Percentiles rank a stretch among this genome's conserved stretches.
phyloP scores from a whole-genome alignment of 129 eudicot genomes.

The Kitagawia praeruptora region DNA sequence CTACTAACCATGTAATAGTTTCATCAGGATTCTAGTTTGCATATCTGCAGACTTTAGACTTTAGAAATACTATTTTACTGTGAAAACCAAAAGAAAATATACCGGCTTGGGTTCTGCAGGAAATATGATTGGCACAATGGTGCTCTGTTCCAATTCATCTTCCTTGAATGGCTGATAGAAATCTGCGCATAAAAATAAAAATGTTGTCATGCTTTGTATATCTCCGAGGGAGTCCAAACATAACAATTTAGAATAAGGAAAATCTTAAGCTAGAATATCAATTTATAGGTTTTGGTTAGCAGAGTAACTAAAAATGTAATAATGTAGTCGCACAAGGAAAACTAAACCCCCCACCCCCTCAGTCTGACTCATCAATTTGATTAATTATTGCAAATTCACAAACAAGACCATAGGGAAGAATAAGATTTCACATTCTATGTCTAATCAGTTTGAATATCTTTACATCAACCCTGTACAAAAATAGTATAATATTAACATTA shows the following conservation, averaged over 20 bases:
- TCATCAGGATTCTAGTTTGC: background rate
- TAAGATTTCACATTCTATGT: background rate
- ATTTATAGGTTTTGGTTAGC: background rate
- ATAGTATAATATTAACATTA: background rate
- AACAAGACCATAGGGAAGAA: background rate
- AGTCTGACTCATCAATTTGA: background rate
- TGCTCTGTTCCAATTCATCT: slow-evolving; percentile 81
- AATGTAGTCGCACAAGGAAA: background rate
- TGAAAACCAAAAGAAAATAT: slow-evolving; percentile 1
- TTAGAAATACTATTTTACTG: background rate
- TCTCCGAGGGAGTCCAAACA: background rate
- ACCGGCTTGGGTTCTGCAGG: slow-evolving; percentile 75
- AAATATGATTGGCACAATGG: slow-evolving; percentile 57
- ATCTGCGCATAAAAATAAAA: slow-evolving; percentile 30
- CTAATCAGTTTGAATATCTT: background rate
- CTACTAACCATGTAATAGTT: background rate
- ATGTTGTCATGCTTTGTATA: background rate
- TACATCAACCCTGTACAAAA: background rate
- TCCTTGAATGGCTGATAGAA: slow-evolving; percentile 71
- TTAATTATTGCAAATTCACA: background rate
- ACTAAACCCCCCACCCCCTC: no score
- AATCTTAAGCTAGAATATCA: background rate
- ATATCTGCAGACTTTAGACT: background rate
- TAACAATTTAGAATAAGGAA: background rate
- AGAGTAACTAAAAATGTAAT: background rate